Evolutionary conservation across 2,329 filamentous ascomycete genomes (phyloP).

Genomic region (Knoxdaviesia proteae): DNA sequence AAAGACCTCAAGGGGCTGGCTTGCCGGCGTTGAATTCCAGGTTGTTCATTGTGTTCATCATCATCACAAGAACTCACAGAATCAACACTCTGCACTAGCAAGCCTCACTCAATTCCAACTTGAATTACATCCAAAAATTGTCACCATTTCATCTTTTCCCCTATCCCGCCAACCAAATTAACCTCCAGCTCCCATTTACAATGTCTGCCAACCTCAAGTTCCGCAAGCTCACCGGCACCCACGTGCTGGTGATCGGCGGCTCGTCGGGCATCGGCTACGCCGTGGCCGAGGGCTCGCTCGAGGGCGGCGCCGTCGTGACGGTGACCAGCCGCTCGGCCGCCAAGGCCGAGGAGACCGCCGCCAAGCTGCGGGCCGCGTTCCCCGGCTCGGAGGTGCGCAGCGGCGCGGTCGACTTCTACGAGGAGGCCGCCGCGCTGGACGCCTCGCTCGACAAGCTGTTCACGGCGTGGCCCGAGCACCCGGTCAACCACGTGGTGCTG

Average conservation of each 20-base stretch:
- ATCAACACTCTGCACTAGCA: no score
- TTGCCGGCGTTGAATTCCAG: no score
- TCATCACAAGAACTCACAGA: no score
- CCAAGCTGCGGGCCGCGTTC: constrained; percentile 19
- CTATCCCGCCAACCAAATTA: no score
- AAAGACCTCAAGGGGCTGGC: no score
- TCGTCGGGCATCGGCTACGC: constrained; percentile 40
- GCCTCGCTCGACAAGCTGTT: constrained; percentile 20
- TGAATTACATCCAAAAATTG: no score
- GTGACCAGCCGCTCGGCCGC: constrained; percentile 35
- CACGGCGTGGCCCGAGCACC: no score
- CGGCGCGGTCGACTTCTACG: constrained; percentile 24
- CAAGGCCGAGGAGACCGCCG: constrained; percentile 25
- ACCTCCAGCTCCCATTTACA: no score
- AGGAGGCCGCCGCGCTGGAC: constrained; percentile 21
- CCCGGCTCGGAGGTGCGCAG: constrained; percentile 10
- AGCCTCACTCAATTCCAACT: no score
- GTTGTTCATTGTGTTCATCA: no score
- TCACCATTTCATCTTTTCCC: no score
- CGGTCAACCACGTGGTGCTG: constrained; percentile 25
- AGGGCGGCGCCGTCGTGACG: constrained; percentile 31
- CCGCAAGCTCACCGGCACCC: constrained; percentile 15
- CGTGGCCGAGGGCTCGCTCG: constrained; percentile 35
- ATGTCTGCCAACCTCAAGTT: constrained; percentile 9
- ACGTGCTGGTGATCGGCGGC: constrained; percentile 40